phyloP scores from a whole-genome alignment of 2,329 filamentous ascomycete genomes.

The Fusarium staphyleae region DNA sequence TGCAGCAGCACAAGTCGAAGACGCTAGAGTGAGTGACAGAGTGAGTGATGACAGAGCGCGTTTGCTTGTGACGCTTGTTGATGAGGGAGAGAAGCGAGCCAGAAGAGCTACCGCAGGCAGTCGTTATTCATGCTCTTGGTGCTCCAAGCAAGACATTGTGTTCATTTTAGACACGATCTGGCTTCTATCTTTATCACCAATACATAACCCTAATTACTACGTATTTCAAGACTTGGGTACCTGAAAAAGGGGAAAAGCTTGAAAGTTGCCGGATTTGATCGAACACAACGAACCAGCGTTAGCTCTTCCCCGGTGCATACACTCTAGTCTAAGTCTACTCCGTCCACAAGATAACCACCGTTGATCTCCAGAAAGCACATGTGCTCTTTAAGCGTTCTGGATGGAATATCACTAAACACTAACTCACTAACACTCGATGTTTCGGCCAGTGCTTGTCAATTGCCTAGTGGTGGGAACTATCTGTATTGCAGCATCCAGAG shows the following conservation, averaged over 20 bases:
- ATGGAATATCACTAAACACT: background rate
- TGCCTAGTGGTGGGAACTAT: too few relatives aligned
- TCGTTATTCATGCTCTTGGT: too few relatives aligned
- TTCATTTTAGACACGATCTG: too few relatives aligned
- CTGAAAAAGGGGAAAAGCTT: conserved; percentile 23
- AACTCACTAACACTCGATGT: background rate
- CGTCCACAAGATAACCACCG: conserved; percentile 22
- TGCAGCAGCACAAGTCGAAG: conserved; percentile 22
- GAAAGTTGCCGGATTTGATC: conserved; percentile 34
- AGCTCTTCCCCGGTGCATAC: conserved; percentile 22
- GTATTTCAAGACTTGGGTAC: conserved; percentile 8
- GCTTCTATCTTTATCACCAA: too few relatives aligned
- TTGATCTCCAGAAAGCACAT: conserved; percentile 11
- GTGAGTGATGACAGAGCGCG: conserved; percentile 7
- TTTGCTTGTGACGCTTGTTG: conserved; percentile 18
- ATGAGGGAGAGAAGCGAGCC: conserved; percentile 5
- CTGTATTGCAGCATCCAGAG: background rate
- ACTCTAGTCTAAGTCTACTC: conserved; percentile 28
- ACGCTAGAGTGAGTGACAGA: conserved; percentile 19
- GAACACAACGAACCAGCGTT: conserved; percentile 24
- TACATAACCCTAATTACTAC: background rate
- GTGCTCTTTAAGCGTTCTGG: conserved; percentile 1
- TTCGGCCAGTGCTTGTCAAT: conserved; percentile 1
- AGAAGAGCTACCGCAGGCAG: too few relatives aligned
- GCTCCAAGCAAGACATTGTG: too few relatives aligned